A percentile compares a stretch with the other conserved stretches of the same genome.
Conservation (phyloP, 179 eudicot genomes). For the Spinacia oleracea region DNA sequence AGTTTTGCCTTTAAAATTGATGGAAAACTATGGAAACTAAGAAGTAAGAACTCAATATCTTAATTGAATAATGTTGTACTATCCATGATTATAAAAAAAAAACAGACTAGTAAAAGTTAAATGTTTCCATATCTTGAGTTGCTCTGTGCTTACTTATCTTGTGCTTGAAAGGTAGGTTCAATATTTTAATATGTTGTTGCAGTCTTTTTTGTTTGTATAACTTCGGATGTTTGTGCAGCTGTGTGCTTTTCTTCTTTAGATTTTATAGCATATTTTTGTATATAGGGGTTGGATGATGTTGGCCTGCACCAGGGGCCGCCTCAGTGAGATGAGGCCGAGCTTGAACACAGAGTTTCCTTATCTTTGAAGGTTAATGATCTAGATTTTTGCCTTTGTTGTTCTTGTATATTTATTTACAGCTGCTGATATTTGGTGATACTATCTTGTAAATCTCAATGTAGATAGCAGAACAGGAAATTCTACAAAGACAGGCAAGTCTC, state of each 20-base stretch:
- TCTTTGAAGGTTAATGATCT: conserved; percentile 71
- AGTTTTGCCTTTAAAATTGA: too few relatives aligned
- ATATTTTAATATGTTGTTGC: neutral
- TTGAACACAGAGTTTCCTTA: conserved; percentile 66
- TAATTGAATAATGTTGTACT: too few relatives aligned
- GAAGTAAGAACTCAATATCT: too few relatives aligned
- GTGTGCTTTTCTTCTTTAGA: neutral
- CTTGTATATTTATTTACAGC: neutral
- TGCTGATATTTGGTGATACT: conserved; percentile 9
- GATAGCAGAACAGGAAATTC: conserved; percentile 77
- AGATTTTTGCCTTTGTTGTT: conserved; percentile 6
- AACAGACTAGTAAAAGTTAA: too few relatives aligned
- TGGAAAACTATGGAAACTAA: too few relatives aligned
- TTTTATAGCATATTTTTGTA: conserved; percentile 2
- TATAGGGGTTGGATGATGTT: conserved; percentile 43
- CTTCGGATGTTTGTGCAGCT: neutral
- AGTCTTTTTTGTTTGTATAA: neutral
- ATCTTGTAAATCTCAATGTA: conserved; percentile 31
- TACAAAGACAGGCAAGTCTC: conserved; percentile 40
- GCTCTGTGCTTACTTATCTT: too few relatives aligned
- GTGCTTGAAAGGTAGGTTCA: neutral
- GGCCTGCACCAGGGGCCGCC: conserved; percentile 44
- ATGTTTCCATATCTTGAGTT: neutral
- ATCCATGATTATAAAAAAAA: too few relatives aligned
- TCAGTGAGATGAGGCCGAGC: conserved; percentile 54